Evolutionary conservation across 441 rosid genomes (phyloP), one percentile per base, ranked within the genome.

Genomic region (Brassica hybrid): DNA sequence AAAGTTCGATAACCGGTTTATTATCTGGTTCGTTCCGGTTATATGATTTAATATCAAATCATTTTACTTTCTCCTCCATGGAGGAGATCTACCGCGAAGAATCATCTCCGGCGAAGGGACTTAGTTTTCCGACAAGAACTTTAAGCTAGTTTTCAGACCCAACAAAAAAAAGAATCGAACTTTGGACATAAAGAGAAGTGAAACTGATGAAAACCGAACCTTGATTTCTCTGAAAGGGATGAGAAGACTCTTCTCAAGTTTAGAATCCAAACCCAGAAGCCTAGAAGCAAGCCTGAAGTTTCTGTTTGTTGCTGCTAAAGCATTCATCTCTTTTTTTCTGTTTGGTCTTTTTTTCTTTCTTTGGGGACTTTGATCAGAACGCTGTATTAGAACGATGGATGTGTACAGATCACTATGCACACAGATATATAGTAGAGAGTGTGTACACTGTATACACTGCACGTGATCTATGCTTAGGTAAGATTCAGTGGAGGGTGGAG

Each of bases 151-250:
- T 6, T 12, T 61, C 30, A 65, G 56, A 54, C 17, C 60, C 66
- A 16, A 11, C 23, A n/a, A 30, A 5, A 6, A 11, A 59, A 59
- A 10, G 7, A 23, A 23, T 19, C 36, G 18, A 38, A 70, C 2
- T 70, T 70, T 43, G 32, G 54, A 73, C 1, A 38, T 10, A 0
- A 48, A 62, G 16, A 71, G 14, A 13, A 64, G 19, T 27, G 11
- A 75, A 45, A 48, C 3, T 50, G 45, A 71, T 12, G n/a, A 12
- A 21, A 17, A 7, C 0, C 71, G 72, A 43, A 92, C 97, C 93
- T 93, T 93, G 79, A 93, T 91, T 76, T 93, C 96, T 78, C 96
- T 85, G 79, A 93, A 93, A 1, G 98, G 98, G 75, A 93, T 93
- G 43, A 93, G 91, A 65, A 93, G 80, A 81, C 94, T 88, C 72